Evolutionary conservation across 441 rosid species (phyloP).

Genomic region (Pelargonium hybrid): DNA sequence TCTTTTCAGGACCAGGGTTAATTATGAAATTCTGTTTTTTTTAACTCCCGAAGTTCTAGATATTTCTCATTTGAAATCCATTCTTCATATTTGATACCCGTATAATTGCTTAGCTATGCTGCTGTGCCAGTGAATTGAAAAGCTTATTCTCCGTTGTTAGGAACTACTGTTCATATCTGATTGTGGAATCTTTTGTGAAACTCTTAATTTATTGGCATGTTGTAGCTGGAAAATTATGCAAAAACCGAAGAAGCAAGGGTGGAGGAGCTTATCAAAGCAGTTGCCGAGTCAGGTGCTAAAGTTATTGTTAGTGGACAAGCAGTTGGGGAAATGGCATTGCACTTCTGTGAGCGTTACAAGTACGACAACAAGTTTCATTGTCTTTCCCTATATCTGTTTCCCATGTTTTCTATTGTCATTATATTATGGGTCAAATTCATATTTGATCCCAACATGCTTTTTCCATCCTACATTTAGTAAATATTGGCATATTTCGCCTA

Average conservation of each 20-base stretch:
- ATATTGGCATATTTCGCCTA: too few relatives aligned
- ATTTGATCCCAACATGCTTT: too few relatives aligned
- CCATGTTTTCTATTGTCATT: neutral
- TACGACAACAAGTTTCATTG: constrained; percentile 22
- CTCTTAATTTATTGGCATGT: neutral
- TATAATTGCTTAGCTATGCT: too few relatives aligned
- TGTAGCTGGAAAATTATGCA: constrained; percentile 87
- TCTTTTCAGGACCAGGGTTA: too few relatives aligned
- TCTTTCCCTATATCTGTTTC: constrained; percentile 3
- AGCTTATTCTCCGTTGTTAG: neutral
- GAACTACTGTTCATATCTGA: too few relatives aligned
- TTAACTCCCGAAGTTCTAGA: too few relatives aligned
- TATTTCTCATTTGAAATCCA: too few relatives aligned
- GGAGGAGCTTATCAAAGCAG: constrained; percentile 88
- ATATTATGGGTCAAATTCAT: neutral
- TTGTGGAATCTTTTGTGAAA: too few relatives aligned
- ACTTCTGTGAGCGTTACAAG: constrained; percentile 99
- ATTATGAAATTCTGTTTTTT: too few relatives aligned
- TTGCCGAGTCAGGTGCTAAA: constrained; percentile 93
- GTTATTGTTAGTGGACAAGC: constrained; percentile 93
- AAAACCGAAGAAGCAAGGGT: constrained; percentile 96
- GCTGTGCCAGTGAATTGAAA: too few relatives aligned
- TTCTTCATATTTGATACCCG: too few relatives aligned
- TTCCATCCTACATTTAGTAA: too few relatives aligned
- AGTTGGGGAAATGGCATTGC: constrained; percentile 99